Percentiles rank a stretch among this genome's conserved stretches.
These are phyloP conservation scores for Penicillium simplicissimum DNA, from an alignment of 495 filamentous ascomycete species.

Conservation along the genomic window DNA sequence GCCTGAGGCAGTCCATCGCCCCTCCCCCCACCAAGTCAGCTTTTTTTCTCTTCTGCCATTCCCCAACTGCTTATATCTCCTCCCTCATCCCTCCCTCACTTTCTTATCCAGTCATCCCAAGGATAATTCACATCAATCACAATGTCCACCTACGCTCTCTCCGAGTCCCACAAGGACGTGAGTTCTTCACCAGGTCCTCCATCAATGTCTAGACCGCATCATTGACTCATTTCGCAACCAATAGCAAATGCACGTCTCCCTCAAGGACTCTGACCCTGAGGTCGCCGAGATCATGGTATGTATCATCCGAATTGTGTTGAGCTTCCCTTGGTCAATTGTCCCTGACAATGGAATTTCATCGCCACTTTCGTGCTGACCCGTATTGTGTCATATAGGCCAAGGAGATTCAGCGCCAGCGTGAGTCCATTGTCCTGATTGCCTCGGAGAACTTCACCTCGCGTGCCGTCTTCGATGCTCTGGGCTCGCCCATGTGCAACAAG, in stretches of 20 bases:
- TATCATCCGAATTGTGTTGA: conserved; percentile 45
- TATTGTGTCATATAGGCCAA: conserved; percentile 60
- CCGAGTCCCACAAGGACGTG: conserved; percentile 85
- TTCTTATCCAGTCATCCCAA: conserved; percentile 10
- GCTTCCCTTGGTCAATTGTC: not conserved
- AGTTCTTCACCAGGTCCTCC: conserved; percentile 35
- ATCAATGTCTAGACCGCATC: conserved; percentile 16
- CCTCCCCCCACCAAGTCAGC: conserved; percentile 28
- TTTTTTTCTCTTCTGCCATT: conserved; percentile 18
- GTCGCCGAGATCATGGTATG: conserved; percentile 91
- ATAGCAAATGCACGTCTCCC: conserved; percentile 86
- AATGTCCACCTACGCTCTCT: conserved; percentile 78
- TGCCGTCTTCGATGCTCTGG: conserved; percentile 92
- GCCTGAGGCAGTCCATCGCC: conserved; percentile 33
- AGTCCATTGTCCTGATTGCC: conserved; percentile 97
- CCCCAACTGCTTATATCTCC: conserved; percentile 13
- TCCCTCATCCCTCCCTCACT: conserved; percentile 13
- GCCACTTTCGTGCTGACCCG: conserved; percentile 9
- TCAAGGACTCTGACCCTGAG: conserved; percentile 85
- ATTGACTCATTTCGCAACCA: conserved; percentile 50
- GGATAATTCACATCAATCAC: conserved; percentile 30
- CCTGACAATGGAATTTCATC: not conserved
- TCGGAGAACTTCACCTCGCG: conserved; percentile 99
- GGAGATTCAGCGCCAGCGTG: conserved; percentile 95
- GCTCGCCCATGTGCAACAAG: conserved; percentile 99